Evolutionary conservation across 2,329 filamentous ascomycete species (phyloP), one percentile per base, ranked within the genome.

Genomic region (Sporothrix humicola): DNA sequence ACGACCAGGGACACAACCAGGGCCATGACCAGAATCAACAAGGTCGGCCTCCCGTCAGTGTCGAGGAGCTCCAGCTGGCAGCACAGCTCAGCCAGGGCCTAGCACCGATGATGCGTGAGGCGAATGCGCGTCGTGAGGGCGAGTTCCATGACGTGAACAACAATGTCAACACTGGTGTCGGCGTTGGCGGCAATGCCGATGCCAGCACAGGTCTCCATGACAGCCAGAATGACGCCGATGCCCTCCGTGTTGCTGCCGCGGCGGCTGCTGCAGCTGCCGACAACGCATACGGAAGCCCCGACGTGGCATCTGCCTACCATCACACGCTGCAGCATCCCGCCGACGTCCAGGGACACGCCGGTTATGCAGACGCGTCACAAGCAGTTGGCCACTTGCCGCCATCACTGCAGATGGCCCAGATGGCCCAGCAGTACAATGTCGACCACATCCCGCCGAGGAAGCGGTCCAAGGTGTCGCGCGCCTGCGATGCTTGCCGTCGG

Each of bases 401-500:
- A 54, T 80, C 81, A 72, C 76, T 82, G 71, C 77, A 81, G 69
- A 79, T 82, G 78, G 77, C 77, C 74, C 78, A 80, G 58, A 75
- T 87, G 76, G 84, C 82, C 76, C 86, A 87, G 78, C 82, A 84
- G 75, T 81, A 76, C 86, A 61, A 68, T 65, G 74, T 86, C 54
- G 90, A 91, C 76, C 86, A 86, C 74, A 89, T 90, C 12, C 88
- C 90, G 15, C 91, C 91, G 0, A 86, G 91, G 75, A 96, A 96
- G 81, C 87, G 94, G 74, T 93, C 92, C 6, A 97, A 97, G 81
- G 93, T 96, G 6, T 97, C 94, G 12, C 88, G 94, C 52, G 94
- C 94, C 1, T 97, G 94, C 78, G 94, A 97, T 79, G 93, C 97
- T 80, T 97, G 94, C 80, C 88, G 94, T 59, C 88, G 94, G 72